Conservation (phyloP, 2,329 filamentous ascomycete species). For the Xylaria arbuscula region DNA sequence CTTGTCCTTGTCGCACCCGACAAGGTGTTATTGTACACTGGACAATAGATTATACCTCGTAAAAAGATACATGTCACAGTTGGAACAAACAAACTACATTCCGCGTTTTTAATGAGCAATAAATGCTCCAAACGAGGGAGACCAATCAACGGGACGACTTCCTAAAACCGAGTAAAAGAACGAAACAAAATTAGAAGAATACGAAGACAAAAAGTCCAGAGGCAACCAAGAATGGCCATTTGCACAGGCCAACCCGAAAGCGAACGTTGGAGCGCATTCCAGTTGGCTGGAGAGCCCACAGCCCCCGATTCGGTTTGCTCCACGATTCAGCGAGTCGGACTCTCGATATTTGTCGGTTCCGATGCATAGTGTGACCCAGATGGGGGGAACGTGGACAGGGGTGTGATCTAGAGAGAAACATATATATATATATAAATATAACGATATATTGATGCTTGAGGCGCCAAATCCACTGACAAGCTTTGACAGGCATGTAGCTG, state of each 20-base stretch:
- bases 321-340: slow-evolving; percentile 15
- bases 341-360: slow-evolving; percentile 5
- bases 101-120: neutral
- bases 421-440: neutral
- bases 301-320: slow-evolving; percentile 8
- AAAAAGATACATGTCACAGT: slow-evolving; percentile 18
- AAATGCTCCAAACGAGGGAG: slow-evolving; percentile 1
- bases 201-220: neutral
- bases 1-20: neutral
- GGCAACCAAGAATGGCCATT: slow-evolving; percentile 2
- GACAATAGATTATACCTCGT: slow-evolving; percentile 5
- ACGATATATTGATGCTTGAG: neutral
- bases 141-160: slow-evolving; percentile 11
- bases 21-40: neutral
- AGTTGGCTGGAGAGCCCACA: neutral
- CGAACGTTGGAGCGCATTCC: slow-evolving; percentile 12
- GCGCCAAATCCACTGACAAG: neutral
- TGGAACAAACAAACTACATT: slow-evolving; percentile 10
- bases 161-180: neutral
- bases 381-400: neutral
- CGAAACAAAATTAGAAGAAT: slow-evolving; percentile 1
- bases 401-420: neutral
- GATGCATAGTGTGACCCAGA: slow-evolving; percentile 11
- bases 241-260: slow-evolving; percentile 7
- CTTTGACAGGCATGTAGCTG: neutral